Base-by-base conservation (phyloP, 2,329 filamentous ascomycete genomes). In the Calonectria pseudoreteaudii region DNA sequence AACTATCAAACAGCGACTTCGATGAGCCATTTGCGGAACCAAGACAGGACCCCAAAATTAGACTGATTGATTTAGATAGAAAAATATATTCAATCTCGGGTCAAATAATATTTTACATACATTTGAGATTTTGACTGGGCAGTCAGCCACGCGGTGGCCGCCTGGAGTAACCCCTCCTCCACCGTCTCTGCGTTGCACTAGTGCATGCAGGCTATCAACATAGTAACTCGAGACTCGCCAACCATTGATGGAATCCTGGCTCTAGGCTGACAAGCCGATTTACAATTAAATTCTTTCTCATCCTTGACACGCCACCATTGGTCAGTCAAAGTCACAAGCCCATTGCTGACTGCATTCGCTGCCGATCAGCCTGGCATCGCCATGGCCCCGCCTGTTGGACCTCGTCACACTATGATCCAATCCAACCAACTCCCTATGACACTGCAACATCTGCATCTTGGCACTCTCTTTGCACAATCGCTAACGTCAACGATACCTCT, bases 281-380 rank as follows among this genome's bases (percentile, higher is more conserved):
- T 18, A 62, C 23, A 62, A 16, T 28, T 20, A 6, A 36, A 2
- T 34, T 65, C 52, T 47, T 44, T 49, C 18, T 7, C n/a, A 26
- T 28, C 9, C 23, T 36, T 47, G 58, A 20, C 36, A 34, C 18
- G n/a, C 31, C 28, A 36, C n/a, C 56, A 62, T 62, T 62, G 56
- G 56, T 23, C 18, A 34, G 30, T 10, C 5, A 69, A 38, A 50
- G 31, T 56, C 58, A 65, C 28, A 34, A 26, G 58, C n/a, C 26
- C 26, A 26, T 52, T 64, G 68, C 68, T 70, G 58, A 70, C 68
- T 47, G 67, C 68, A 31, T 65, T 31, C 26, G n/a, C 30, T 34
- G 16, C 68, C 68, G 56, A 41, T 8, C 13, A 47, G 47, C 58
- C 67, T 53, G 23, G 1, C 26, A 20, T 41, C 26, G 52, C 67